These are phyloP conservation scores for Garcia nutans DNA, from an alignment of 345 rosid species.

Conservation along the genomic window DNA sequence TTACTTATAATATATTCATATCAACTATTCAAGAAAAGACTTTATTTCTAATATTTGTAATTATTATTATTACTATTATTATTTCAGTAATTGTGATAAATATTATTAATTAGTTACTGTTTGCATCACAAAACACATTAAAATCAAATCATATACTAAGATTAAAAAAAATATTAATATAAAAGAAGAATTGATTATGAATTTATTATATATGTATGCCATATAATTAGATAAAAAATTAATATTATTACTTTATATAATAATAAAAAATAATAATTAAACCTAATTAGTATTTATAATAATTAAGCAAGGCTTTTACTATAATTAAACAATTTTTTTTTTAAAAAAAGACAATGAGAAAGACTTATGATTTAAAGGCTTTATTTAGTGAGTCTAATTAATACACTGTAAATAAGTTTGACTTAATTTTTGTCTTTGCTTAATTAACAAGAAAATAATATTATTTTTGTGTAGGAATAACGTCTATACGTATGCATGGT, in stretches of 20 bases:
- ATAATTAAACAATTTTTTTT: too few species aligned
- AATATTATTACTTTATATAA: neutral
- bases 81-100: neutral
- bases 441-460: constrained; percentile 32
- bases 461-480: constrained; percentile 25
- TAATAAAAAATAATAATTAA: neutral
- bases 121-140: constrained; percentile 29
- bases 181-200: too few species aligned
- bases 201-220: too few species aligned
- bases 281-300: too few species aligned
- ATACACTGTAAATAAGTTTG: constrained; percentile 34
- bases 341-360: constrained; percentile 13
- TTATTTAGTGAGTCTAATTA: constrained; percentile 26
- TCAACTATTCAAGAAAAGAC: constrained; percentile 36
- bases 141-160: constrained; percentile 11
- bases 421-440: constrained; percentile 34
- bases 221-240: too few species aligned
- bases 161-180: too few species aligned
- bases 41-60: constrained; percentile 8
- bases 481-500: constrained; percentile 41
- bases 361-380: constrained; percentile 23
- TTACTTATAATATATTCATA: constrained; percentile 33
- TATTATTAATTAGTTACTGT: constrained; percentile 31
- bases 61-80: neutral
- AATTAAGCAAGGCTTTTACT: too few species aligned